Conservation (phyloP, 345 rosid genomes). For the Arabis hirsuta region DNA sequence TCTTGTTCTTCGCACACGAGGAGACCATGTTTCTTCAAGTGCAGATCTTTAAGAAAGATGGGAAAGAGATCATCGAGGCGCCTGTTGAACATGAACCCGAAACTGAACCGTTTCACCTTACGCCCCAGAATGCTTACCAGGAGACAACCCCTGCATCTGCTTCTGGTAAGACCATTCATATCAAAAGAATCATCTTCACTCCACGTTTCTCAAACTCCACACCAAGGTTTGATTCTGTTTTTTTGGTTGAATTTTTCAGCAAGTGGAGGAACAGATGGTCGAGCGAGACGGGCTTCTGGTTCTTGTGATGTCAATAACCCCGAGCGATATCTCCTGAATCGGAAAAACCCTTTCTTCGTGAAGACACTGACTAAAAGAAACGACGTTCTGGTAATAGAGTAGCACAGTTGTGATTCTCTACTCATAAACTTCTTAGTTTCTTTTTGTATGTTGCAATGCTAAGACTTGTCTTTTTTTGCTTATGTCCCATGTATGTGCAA, state of each 20-base stretch:
- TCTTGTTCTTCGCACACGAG: conserved; percentile 24
- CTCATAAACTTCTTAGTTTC: background rate
- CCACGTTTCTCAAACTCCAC: background rate
- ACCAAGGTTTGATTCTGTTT: conserved; percentile 7
- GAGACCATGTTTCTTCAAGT: conserved; percentile 15
- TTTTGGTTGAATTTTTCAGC: conserved; percentile 27
- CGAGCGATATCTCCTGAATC: conserved; percentile 34
- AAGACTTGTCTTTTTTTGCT: conserved; percentile 2
- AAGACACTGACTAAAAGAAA: conserved; percentile 11
- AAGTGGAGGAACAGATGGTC: conserved; percentile 3
- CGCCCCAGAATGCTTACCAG: background rate
- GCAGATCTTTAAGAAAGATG: conserved; percentile 1
- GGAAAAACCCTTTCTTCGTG: conserved; percentile 27
- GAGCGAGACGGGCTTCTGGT: background rate
- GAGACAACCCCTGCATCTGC: conserved; percentile 12
- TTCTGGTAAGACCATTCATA: conserved; percentile 17
- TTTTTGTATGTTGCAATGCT: background rate
- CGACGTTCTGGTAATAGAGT: conserved; percentile 22
- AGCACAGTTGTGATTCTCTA: background rate
- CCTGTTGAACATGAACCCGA: conserved; percentile 6
- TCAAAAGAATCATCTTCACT: conserved; percentile 1
- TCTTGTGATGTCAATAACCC: conserved; percentile 13
- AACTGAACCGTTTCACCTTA: background rate
- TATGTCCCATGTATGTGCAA: background rate
- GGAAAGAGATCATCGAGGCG: background rate